phyloP scores from a whole-genome alignment of 345 rosid genomes.

The Chamaenerion angustifolium region DNA sequence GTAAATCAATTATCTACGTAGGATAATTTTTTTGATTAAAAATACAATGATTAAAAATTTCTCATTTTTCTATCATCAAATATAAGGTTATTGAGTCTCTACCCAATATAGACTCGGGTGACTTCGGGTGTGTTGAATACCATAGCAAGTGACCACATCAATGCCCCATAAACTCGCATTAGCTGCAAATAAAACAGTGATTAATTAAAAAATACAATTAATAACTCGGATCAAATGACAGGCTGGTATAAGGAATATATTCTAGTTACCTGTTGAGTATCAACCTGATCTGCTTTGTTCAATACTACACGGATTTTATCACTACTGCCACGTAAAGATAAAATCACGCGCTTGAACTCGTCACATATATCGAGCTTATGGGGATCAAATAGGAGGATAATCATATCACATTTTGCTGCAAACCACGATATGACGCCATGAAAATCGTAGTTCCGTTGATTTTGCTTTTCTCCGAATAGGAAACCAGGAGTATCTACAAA shows the following conservation, averaged over 20 bases:
- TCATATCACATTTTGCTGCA: slow-evolving; percentile 89
- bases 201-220: not conserved
- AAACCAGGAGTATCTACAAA: slow-evolving; percentile 96
- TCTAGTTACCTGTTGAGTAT: slow-evolving; percentile 61
- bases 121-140: slow-evolving; percentile 90
- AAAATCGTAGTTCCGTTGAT: slow-evolving; percentile 77
- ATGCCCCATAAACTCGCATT: slow-evolving; percentile 95
- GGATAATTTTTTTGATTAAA: too few relatives aligned
- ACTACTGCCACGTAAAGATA: slow-evolving; percentile 75
- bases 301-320: slow-evolving; percentile 93
- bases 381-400: slow-evolving; percentile 91
- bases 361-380: slow-evolving; percentile 90
- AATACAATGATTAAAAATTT: too few relatives aligned
- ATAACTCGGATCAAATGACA: not conserved
- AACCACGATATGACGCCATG: slow-evolving; percentile 93
- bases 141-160: slow-evolving; percentile 98
- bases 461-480: slow-evolving; percentile 85
- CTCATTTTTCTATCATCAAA: not conserved
- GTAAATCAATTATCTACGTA: too few relatives aligned
- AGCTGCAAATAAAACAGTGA: slow-evolving; percentile 23
- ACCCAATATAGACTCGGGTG: slow-evolving; percentile 86
- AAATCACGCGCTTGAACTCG: slow-evolving; percentile 83
- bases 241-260: not conserved
- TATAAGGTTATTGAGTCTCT: slow-evolving; percentile 7
- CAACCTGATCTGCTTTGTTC: slow-evolving; percentile 94